Percentiles rank a stretch among this genome's conserved stretches.
These are phyloP conservation scores for Phyllosticta citriasiana DNA, from an alignment of 2,329 filamentous ascomycete genomes.

Conservation along the genomic window DNA sequence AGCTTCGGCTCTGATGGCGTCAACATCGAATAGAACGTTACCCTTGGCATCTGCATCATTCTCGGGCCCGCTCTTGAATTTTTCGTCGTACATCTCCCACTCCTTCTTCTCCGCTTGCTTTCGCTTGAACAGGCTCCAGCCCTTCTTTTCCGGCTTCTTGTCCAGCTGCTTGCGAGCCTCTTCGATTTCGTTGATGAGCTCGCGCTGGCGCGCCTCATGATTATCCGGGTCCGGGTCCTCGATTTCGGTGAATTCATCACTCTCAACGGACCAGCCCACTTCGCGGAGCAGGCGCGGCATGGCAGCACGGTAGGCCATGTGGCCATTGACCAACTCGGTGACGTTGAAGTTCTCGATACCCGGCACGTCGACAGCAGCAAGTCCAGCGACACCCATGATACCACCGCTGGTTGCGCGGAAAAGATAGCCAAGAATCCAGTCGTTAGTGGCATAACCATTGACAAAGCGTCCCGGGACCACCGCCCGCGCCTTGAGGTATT, in stretches of 20 bases:
- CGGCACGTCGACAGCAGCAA: slow-evolving; percentile 68
- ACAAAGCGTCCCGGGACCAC: slow-evolving; percentile 88
- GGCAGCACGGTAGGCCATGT: slow-evolving; percentile 91
- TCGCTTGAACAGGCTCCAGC: slow-evolving; percentile 66
- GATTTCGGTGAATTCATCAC: slow-evolving; percentile 91
- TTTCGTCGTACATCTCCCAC: slow-evolving; percentile 90
- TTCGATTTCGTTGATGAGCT: slow-evolving; percentile 94
- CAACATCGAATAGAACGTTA: slow-evolving; percentile 80
- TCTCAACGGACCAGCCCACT: slow-evolving; percentile 84
- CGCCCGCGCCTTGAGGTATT: slow-evolving; percentile 70
- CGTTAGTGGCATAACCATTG: slow-evolving; percentile 87
- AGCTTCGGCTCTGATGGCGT: slow-evolving; percentile 63
- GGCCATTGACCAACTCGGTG: slow-evolving; percentile 74
- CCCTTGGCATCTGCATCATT: slow-evolving; percentile 42
- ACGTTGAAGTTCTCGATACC: slow-evolving; percentile 85
- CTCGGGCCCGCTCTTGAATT: slow-evolving; percentile 32
- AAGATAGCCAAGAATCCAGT: slow-evolving; percentile 92
- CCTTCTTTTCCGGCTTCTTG: slow-evolving; percentile 60
- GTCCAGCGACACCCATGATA: slow-evolving; percentile 76
- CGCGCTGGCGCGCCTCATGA: slow-evolving; percentile 74
- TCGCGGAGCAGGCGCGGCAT: slow-evolving; percentile 83
- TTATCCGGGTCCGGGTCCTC: slow-evolving; percentile 96
- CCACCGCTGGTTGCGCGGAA: slow-evolving; percentile 92
- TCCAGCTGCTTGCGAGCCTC: slow-evolving; percentile 83
- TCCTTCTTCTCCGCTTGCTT: slow-evolving; percentile 76